Evolutionary conservation across 441 rosid genomes (phyloP), one percentile per base, ranked within the genome.

Genomic region (Arabidopsis hybrid): DNA sequence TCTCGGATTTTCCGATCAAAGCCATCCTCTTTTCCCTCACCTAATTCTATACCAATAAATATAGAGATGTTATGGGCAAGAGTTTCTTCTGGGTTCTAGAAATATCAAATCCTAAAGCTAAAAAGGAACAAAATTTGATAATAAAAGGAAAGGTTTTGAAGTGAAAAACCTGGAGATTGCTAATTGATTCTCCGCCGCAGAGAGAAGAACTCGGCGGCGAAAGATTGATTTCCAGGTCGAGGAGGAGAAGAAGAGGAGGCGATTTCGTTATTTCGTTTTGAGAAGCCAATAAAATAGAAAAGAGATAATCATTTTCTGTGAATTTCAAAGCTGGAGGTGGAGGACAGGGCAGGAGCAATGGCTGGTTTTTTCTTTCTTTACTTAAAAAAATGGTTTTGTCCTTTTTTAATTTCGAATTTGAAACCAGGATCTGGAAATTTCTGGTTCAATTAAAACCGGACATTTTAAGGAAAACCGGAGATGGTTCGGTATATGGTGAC

Each of bases 1-100:
- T 91, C 74, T 88, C 93, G 2, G 88, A 62, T 58, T 82, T 84
- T 70, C 74, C 71, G 4, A 71, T 42, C 80, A 60, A 73, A 12
- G 67, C 78, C 85, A 85, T 65, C 52, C 18, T 39, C 56, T 62
- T 56, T 56, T 26, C 18, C 47, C 34, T 18, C 38, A 58, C 72
- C 81, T 81, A 78, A 59, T 52, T 35, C 43, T 16, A 29, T 35
- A 10, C 65, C 18, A 11, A 4, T 32, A 11, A 57, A 68, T 56
- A 29, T 43, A 21, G 26, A 2, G 52, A n/a, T n/a, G 39, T 62
- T 38, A 8, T 3, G 14, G 36, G 3, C 47, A 59, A 59, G 34
- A 69, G 31, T 29, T 62, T 4, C 29, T 60, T 50, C 18, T 4
- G 60, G 67, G 16, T 47, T 53, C 11, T 17, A 49, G 58, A 52